Base-by-base conservation (phyloP, 2,329 filamentous ascomycete species). In the Paramyrothecium roridum region DNA sequence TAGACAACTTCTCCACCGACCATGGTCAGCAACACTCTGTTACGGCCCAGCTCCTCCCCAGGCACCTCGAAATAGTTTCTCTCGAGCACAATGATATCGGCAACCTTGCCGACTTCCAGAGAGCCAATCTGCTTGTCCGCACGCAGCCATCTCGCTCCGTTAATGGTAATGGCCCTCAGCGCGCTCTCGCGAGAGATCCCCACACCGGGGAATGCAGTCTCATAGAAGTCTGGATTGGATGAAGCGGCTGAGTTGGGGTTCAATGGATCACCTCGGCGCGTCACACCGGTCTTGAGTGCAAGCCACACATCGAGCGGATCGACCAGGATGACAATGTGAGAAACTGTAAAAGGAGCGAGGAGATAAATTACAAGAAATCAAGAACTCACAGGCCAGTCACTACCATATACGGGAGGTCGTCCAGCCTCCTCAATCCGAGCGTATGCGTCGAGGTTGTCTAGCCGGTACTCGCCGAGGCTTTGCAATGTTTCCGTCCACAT, bases 251-350 rank as follows among this genome's bases (percentile, higher is more conserved):
- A 67, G 56, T 64, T 62, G 17, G 61, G 65, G 46, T 65, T 64
- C 19, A 58, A 46, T 1, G 65, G 60, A 20, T 67, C 65, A 7
- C 65, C 65, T 1, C 57, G 56, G 11, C 65, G 64, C 2, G 65
- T 66, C 8, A 67, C 62, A 3, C 56, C 64, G 0, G 63, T 61
- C 26, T 66, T 67, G 3, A 67, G 54, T 12, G 65, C 64, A 2
- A 67, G 63, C 20, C 63, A 67, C 40, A 62, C 61, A 16, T 67
- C 64, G 2, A 66, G 63, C 10, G 64, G 65, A 37, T 67, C 64
- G 50, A 66, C 65, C 62, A 65, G 21, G 16, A 16, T 8, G 16
- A 8, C 8, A 37, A 37, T 16, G 16, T 37, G 10, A 37, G 33
- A 8, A 8, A 37, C 16, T 37, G 33, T 37, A 37, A 8, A 37